Conservation (phyloP, 108 stramenopile genomes). For the Cyclostephanos invisitatus region DNA sequence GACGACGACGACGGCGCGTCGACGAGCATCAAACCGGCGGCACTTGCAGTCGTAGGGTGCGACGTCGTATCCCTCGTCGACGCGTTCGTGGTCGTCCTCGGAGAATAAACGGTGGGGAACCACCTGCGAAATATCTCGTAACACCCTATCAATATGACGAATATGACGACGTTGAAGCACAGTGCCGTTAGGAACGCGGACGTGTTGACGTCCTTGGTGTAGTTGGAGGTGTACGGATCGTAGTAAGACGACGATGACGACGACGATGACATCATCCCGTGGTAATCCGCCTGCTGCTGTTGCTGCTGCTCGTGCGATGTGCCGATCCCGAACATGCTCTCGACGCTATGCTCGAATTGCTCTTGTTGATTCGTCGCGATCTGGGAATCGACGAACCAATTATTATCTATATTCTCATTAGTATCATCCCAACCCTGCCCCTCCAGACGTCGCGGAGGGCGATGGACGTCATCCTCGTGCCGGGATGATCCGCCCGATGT, state of each 20-base stretch:
- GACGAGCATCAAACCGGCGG: too few species aligned
- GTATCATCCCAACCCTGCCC: too few species aligned
- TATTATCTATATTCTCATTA: too few species aligned
- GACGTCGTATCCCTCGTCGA: too few species aligned
- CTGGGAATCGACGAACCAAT: conserved; percentile 10
- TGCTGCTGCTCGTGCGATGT: conserved; percentile 15
- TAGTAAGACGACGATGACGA: conserved; percentile 4
- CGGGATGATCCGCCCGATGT: too few species aligned
- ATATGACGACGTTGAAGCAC: conserved; percentile 68
- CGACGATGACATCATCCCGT: neutral
- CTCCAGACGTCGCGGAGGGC: too few species aligned
- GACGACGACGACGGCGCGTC: neutral
- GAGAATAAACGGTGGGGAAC: conserved; percentile 73
- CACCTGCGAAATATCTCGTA: conserved; percentile 74
- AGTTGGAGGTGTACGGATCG: conserved; percentile 20
- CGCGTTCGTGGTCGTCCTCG: too few species aligned
- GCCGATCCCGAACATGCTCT: conserved; percentile 44
- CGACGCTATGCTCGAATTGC: conserved; percentile 50
- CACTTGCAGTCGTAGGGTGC: too few species aligned
- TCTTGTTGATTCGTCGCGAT: conserved; percentile 30
- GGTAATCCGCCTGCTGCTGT: neutral
- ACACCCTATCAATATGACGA: conserved; percentile 59
- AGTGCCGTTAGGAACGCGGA: conserved; percentile 71
- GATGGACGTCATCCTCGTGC: too few species aligned
- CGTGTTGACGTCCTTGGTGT: conserved; percentile 73